Evolutionary conservation across 257 asterid species (phyloP).

Genomic region (Jaltomata sinuosa): DNA sequence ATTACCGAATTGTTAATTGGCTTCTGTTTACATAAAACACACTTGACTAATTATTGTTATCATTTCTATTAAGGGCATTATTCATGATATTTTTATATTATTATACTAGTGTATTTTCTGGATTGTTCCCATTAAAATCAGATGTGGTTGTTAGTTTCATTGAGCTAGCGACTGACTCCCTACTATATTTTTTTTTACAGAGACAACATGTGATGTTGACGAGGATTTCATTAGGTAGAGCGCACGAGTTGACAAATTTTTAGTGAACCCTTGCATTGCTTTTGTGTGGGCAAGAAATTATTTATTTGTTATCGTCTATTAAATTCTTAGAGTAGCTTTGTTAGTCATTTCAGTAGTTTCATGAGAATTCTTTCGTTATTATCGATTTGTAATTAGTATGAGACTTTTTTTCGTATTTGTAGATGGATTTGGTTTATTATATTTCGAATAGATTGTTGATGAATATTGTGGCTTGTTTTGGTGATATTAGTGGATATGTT

Average conservation of each 20-base stretch:
- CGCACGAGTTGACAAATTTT: neutral
- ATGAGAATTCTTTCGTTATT: neutral
- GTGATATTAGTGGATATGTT: no score
- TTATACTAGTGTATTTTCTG: neutral
- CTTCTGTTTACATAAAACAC: neutral
- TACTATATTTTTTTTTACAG: neutral
- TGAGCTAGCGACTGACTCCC: neutral
- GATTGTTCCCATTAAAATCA: no score
- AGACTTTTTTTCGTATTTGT: neutral
- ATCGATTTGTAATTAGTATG: neutral
- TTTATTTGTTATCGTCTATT: neutral
- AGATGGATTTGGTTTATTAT: neutral
- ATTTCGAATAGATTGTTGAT: neutral
- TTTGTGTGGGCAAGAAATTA: neutral
- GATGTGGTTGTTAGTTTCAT: neutral
- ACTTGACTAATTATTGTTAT: neutral
- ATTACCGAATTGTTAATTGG: neutral
- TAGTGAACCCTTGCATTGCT: rapidly evolving
- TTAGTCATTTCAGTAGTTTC: neutral
- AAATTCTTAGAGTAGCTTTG: neutral
- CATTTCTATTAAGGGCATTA: neutral
- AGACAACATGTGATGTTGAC: neutral
- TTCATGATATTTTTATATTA: neutral
- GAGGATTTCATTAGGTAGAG: neutral
- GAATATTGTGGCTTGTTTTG: neutral